Conservation (phyloP, 148 eudicot species). For the Silene conica region DNA sequence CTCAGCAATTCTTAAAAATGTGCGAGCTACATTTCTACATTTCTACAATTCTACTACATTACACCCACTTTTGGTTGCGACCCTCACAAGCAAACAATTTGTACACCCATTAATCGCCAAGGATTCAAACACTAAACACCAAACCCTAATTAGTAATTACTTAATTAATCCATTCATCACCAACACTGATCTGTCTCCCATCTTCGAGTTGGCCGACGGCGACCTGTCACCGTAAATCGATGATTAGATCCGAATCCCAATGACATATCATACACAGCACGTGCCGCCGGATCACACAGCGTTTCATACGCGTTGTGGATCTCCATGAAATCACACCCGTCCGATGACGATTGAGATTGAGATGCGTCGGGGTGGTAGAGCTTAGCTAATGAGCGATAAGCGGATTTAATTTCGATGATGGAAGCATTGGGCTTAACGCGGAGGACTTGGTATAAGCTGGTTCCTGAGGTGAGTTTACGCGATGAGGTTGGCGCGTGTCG, state of each 20-base stretch:
- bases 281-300: slow-evolving; percentile 59
- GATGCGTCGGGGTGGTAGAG: slow-evolving; percentile 52
- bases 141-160: not conserved
- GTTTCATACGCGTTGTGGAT: slow-evolving; percentile 64
- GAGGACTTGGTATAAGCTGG: slow-evolving; percentile 52
- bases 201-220: slow-evolving; percentile 32
- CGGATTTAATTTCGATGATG: slow-evolving; percentile 53
- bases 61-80: no score
- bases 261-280: slow-evolving; percentile 33
- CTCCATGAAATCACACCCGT: slow-evolving; percentile 48
- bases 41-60: no score
- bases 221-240: slow-evolving; percentile 2
- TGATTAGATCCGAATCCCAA: slow-evolving; percentile 3
- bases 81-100: no score
- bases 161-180: slow-evolving; percentile 20
- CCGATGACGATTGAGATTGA: slow-evolving; percentile 16
- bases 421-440: slow-evolving; percentile 46
- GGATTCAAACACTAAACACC: no score
- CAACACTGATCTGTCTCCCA: slow-evolving; percentile 88
- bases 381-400: slow-evolving; percentile 62
- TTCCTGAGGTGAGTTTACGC: slow-evolving; percentile 11
- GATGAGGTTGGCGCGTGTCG: not conserved
- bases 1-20: no score
- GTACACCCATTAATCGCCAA: no score
- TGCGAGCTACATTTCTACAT: no score